Evolutionary conservation across 352 stramenopile species (phyloP), one percentile per base, ranked within the genome.

Genomic region (Globisporangium echinulatum): DNA sequence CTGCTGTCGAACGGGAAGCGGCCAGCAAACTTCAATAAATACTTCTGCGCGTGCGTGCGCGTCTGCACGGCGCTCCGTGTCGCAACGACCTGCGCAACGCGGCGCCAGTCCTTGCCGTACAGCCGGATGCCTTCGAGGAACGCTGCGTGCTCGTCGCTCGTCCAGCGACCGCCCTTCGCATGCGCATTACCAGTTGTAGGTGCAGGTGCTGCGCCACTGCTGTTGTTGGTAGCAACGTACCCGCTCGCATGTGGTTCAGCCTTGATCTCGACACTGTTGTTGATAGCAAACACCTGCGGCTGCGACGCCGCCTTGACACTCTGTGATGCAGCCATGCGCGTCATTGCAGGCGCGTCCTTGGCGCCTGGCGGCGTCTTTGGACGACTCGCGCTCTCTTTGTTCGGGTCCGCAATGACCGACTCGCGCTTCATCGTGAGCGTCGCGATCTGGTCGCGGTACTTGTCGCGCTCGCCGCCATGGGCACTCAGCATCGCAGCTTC

Each of bases 11-110:
- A 90, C 3, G 79, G 79, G 59, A 89, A 90, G 19, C 78, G 79
- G 49, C 83, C 83, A 63, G 83, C 81, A 75, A 94, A 91, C 77
- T 96, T 96, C 69, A 93, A 88, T 83, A 96, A 92, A 89, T 96
- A 96, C 67, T 96, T 96, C 70, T 96, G 87, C 51, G 87, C 87
- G 64, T 96, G 87, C 40, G 87, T 94, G 46, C 87, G 85, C 48
- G 85, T 93, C 69, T 96, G 87, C 54, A 96, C 85, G n/a, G 85
- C 85, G 42, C 81, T 94, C 46, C 87, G 81, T 39, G 87, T 92
- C 57, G 66, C 77, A 46, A 96, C 84, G 40, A 94, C 81, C 59
- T 94, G 77, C 14, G 86, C 84, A 43, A 96, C 85, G 15, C 84
- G 71, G 39, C 85, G 71, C 87, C 87, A 96, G 68, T 94, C 85